A percentile compares a stretch with the other conserved stretches of the same genome.
Evolutionary conservation across 371 early-diverging fungal genomes (phyloP).

Genomic region (Syncephalastrum sp.): DNA sequence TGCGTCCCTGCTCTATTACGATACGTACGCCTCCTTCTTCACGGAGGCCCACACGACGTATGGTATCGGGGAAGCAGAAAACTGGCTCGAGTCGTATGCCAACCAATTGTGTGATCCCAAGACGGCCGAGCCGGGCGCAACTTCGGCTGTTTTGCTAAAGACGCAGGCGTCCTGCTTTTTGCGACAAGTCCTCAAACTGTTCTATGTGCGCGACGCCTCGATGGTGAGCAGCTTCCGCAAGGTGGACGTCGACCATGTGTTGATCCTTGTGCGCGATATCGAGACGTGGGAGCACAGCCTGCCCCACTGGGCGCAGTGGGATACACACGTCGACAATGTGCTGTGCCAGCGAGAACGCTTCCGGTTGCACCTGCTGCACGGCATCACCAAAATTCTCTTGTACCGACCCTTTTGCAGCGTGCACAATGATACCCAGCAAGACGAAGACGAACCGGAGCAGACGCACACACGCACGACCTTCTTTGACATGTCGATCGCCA

Average conservation of each 20-base stretch:
- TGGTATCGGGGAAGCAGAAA: constrained; percentile 4
- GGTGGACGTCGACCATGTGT: constrained; percentile 46
- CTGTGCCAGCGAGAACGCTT: background rate
- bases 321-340: background rate
- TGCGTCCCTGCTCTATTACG: constrained; percentile 1
- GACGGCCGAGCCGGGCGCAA: background rate
- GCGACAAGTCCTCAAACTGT: constrained; percentile 9
- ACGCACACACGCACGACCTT: constrained; percentile 44
- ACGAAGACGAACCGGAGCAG: constrained; percentile 22
- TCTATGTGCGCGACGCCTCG: constrained; percentile 4
- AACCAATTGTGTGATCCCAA: background rate
- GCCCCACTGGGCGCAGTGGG: constrained; percentile 34
- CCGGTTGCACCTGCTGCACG: constrained; percentile 40
- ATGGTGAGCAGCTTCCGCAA: constrained; percentile 18
- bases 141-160: background rate
- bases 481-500: constrained; percentile 35
- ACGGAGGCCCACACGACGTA: background rate
- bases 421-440: constrained; percentile 3
- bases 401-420: constrained; percentile 35
- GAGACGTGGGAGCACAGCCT: constrained; percentile 39
- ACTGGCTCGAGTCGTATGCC: constrained; percentile 6
- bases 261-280: constrained; percentile 38
- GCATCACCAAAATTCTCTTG: constrained; percentile 33
- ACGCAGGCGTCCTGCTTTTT: constrained; percentile 9
- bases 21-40: constrained; percentile 1